These are phyloP conservation scores for Phalaenopsis hybrid DNA, from an alignment of 116 monocot species.

Conservation along the genomic window DNA sequence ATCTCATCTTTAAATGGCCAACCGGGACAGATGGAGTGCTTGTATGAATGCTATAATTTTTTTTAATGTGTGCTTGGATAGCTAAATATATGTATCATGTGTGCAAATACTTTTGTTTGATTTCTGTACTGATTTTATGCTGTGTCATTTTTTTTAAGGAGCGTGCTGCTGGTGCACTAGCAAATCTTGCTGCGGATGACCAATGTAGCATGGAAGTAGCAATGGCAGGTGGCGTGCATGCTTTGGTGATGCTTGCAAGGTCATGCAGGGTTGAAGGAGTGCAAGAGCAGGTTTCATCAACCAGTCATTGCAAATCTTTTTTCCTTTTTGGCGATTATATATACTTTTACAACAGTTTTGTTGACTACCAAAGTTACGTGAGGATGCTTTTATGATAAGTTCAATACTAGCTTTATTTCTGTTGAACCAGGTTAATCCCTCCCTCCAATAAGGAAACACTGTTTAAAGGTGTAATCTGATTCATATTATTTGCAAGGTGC, in stretches of 20 bases:
- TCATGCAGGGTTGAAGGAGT: slow-evolving; percentile 93
- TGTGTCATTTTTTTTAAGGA: slow-evolving; percentile 50
- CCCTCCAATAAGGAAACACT: background rate
- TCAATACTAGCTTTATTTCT: background rate
- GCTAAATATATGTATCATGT: slow-evolving; percentile 3
- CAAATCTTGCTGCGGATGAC: slow-evolving; percentile 95
- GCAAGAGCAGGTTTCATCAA: slow-evolving; percentile 72
- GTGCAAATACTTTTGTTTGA: background rate
- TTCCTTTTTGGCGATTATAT: background rate
- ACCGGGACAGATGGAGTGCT: slow-evolving; percentile 84
- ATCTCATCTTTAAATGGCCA: slow-evolving; percentile 92
- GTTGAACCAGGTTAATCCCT: background rate
- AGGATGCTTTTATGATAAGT: background rate
- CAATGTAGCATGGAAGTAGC: slow-evolving; percentile 94
- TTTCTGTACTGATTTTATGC: background rate
- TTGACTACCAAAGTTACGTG: background rate
- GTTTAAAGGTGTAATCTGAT: background rate
- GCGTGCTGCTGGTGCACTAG: slow-evolving; percentile 94
- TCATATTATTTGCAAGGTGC: background rate
- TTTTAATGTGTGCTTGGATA: background rate
- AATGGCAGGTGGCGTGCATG: slow-evolving; percentile 78
- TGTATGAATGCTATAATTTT: slow-evolving; percentile 33
- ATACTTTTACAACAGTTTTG: background rate
- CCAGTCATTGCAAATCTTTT: background rate
- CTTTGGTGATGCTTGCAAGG: slow-evolving; percentile 83